Conservation (phyloP, 768 basidiomycete genomes). For the Mycena vulgaris region DNA sequence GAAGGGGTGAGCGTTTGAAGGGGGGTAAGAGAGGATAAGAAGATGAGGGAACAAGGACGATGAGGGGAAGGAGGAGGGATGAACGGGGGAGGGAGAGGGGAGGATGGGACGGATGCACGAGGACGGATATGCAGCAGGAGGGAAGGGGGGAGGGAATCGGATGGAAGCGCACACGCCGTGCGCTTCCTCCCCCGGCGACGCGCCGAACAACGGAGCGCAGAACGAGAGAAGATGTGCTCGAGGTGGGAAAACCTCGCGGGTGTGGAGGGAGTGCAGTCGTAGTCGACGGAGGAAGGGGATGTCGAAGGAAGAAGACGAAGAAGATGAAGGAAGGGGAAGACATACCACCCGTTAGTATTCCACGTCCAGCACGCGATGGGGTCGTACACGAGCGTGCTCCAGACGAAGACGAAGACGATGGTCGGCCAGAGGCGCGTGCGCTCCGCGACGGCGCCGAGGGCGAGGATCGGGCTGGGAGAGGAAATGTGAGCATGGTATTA, state of each 20-base stretch:
- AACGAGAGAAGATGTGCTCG: no score
- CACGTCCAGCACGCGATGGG: conserved; percentile 98
- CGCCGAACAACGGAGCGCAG: no score
- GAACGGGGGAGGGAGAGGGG: conserved; percentile 43
- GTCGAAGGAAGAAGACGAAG: conserved; percentile 44
- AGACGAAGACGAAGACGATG: conserved; percentile 91
- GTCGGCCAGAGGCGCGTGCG: conserved; percentile 88
- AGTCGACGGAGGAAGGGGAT: not conserved
- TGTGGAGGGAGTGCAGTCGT: no score
- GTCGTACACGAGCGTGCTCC: conserved; percentile 93
- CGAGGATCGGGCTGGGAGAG: conserved; percentile 80
- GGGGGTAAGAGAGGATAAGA: conserved; percentile 89
- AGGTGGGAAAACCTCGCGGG: no score
- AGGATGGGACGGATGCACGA: conserved; percentile 97
- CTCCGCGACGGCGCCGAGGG: conserved; percentile 94
- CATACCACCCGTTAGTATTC: conserved; percentile 77
- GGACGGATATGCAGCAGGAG: conserved; percentile 59
- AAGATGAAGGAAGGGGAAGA: not conserved
- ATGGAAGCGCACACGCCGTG: no score
- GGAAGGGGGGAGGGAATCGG: conserved; percentile 52
- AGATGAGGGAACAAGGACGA: conserved; percentile 82
- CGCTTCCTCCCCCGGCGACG: no score
- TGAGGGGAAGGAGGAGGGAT: conserved; percentile 82
- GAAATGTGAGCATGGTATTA: conserved; percentile 44
- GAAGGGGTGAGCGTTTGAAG: not conserved